Percentiles rank a stretch among this genome's conserved stretches.
Evolutionary conservation across 2,329 filamentous ascomycete species (phyloP).

Genomic region (Neopestalotiopsis rosae): DNA sequence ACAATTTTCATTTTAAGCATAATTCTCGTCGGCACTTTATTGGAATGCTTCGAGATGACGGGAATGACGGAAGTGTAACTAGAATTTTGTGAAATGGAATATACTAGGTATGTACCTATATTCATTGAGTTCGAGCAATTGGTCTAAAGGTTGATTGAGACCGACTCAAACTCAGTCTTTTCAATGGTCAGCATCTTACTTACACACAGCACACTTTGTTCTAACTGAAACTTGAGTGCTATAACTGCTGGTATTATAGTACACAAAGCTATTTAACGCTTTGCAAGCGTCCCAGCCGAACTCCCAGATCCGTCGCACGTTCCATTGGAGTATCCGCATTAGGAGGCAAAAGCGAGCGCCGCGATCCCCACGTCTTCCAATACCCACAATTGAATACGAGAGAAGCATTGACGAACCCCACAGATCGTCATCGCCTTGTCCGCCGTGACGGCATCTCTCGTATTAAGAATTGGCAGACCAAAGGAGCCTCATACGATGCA

Average conservation of each 20-base stretch:
- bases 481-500: not conserved
- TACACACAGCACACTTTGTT: not conserved
- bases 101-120: too few species aligned
- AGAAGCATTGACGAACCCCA: not conserved
- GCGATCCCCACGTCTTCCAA: constrained; percentile 1
- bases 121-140: too few species aligned
- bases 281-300: not conserved
- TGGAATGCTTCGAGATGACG: not conserved
- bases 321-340: not conserved
- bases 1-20: not conserved
- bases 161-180: too few species aligned
- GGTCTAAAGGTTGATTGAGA: too few species aligned
- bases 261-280: not conserved
- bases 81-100: not conserved
- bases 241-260: not conserved
- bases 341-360: not conserved
- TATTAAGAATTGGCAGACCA: not conserved
- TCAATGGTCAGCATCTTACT: too few species aligned
- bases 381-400: not conserved
- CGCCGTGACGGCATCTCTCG: not conserved
- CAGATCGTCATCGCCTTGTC: not conserved
- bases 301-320: constrained; percentile 2
- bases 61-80: not conserved
- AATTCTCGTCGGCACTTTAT: not conserved
- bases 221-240: not conserved